Evolutionary conservation across 129 eudicot species (phyloP), one percentile per base, ranked within the genome.

Genomic region (Artemisia annua): DNA sequence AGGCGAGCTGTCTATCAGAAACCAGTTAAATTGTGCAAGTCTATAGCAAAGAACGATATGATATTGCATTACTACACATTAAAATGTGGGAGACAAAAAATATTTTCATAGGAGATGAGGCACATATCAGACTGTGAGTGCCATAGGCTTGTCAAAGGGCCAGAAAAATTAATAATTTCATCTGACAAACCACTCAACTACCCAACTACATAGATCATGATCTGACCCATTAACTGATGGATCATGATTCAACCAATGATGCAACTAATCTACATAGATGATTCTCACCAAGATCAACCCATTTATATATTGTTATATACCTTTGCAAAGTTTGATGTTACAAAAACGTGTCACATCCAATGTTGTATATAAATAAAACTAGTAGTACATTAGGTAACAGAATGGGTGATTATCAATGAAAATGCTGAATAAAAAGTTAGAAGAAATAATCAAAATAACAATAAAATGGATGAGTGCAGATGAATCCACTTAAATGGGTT

Each of bases 1-100:
- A 39, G 7, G 44, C 44, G 9, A 39, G 44, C 44, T 39, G 44
- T 39, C 32, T 10, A 20, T 54, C 7, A 19, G 48, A 24, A 75
- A 65, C 39, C 79, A 43, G 66, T 9, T 28, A 74, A 58, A 16
- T 26, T 12, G 44, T 56, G 17, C 11, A 54, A 5, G 16, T 70
- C 28, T 55, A 70, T 15, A 8, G 17, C 54, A 70, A 54, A 58
- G 18, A 18, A 57, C 4, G n/a, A 72, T 72, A 61, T 73, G 6
- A 18, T 30, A 11, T 11, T 7, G 12, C 22, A 5, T 61, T 26
- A 17, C n/a, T 17, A 11, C 1, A 13, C 46, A 67, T 49, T 67
- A 3, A 46, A 61, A 57, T 7, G 63, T 58, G 7, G 2, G 26
- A 57, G 24, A 15, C 63, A 58, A 20, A 58, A 58, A 11, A 15